phyloP scores from a whole-genome alignment of 1,139 yeast species.

The Diutina neorugosa region DNA sequence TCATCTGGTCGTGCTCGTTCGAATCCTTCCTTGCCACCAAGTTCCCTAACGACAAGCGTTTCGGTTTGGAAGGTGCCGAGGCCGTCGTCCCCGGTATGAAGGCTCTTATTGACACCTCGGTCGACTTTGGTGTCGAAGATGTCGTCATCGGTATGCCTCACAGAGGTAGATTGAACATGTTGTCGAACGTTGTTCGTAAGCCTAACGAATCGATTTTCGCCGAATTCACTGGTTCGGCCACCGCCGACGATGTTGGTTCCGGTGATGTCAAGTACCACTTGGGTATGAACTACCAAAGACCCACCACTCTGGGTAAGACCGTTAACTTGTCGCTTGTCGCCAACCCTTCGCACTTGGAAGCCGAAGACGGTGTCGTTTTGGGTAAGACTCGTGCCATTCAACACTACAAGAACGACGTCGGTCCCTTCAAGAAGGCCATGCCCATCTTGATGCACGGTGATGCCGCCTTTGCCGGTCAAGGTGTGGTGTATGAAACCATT shows the following conservation, averaged over 20 bases:
- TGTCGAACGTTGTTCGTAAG: constrained; percentile 95
- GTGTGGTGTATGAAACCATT: constrained; percentile 97
- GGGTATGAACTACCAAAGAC: constrained; percentile 99
- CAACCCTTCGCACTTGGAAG: constrained; percentile 97
- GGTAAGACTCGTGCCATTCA: constrained; percentile 97
- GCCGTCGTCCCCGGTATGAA: constrained; percentile 94
- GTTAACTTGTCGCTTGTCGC: constrained; percentile 94
- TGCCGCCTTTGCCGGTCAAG: constrained; percentile 98
- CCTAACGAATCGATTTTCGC: constrained; percentile 96
- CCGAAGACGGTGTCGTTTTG: constrained; percentile 96
- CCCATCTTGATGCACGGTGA: constrained; percentile 95
- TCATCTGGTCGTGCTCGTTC: constrained; percentile 93
- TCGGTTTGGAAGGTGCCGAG: constrained; percentile 98
- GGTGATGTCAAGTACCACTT: constrained; percentile 99
- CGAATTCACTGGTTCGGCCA: constrained; percentile 86
- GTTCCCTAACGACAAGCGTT: constrained; percentile 97
- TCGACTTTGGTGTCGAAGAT: constrained; percentile 88
- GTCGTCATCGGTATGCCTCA: constrained; percentile 99
- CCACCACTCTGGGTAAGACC: constrained; percentile 95
- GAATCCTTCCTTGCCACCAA: constrained; percentile 87
- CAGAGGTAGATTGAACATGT: constrained; percentile 96
- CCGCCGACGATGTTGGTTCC: constrained; percentile 71
- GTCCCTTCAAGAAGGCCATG: constrained; percentile 75
- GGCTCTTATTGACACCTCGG: constrained; percentile 87
- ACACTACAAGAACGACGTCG: constrained; percentile 81